A percentile compares a stretch with the other conserved stretches of the same genome.
phyloP scores from a whole-genome alignment of 2,329 filamentous ascomycete species.

The Verticillium tricorpus region DNA sequence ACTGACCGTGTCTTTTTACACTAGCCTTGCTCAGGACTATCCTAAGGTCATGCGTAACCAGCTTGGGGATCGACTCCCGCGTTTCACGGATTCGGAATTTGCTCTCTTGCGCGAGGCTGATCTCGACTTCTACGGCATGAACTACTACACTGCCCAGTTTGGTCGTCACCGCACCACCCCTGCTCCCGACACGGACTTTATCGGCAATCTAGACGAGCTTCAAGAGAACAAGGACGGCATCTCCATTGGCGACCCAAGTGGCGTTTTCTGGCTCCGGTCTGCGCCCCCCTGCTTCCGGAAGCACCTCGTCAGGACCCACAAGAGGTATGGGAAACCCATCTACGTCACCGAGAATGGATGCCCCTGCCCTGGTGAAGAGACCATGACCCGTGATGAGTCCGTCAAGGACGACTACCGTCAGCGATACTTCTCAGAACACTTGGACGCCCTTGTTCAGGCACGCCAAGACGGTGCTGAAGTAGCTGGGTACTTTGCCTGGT shows the following conservation, averaged over 20 bases:
- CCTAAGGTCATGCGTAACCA: slow-evolving; percentile 79
- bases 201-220: slow-evolving; percentile 70
- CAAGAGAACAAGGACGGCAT: slow-evolving; percentile 68
- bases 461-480: slow-evolving; percentile 72
- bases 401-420: slow-evolving; percentile 78
- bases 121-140: slow-evolving; percentile 91
- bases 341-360: slow-evolving; percentile 91
- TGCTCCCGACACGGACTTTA: slow-evolving; percentile 61
- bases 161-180: slow-evolving; percentile 65
- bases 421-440: slow-evolving; percentile 73
- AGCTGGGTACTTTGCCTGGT: slow-evolving; percentile 80
- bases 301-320: slow-evolving; percentile 70
- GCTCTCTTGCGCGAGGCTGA: slow-evolving; percentile 57
- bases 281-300: slow-evolving; percentile 73
- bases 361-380: slow-evolving; percentile 75
- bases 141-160: slow-evolving; percentile 88
- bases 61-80: slow-evolving; percentile 71
- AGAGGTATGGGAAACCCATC: slow-evolving; percentile 68
- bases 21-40: slow-evolving; percentile 61
- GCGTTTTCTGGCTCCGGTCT: slow-evolving; percentile 76
- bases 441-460: slow-evolving; percentile 71
- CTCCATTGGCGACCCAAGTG: slow-evolving; percentile 74
- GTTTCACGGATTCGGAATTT: slow-evolving; percentile 67
- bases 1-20: background rate
- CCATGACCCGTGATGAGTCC: slow-evolving; percentile 52